phyloP scores from a whole-genome alignment of 2,329 filamentous ascomycete genomes.

The Pseudopithomyces maydicus region DNA sequence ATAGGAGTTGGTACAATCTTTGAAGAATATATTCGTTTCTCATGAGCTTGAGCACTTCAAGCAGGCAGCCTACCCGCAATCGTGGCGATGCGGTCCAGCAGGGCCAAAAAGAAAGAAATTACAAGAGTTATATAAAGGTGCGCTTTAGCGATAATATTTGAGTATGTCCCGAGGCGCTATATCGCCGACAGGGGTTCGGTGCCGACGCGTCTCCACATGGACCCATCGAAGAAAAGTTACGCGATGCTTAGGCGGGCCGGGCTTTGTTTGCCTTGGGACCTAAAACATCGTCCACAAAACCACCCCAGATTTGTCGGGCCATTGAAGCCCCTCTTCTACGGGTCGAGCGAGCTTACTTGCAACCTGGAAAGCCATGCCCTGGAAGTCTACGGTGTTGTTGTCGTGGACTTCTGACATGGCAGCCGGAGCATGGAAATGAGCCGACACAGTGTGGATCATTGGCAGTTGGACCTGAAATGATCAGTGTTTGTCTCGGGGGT shows the following conservation, averaged over 20 bases:
- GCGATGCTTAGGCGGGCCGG: constrained; percentile 22
- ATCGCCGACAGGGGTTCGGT: not conserved
- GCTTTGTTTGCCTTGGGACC: constrained; percentile 39
- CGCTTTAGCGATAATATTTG: not conserved
- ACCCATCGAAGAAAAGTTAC: constrained; percentile 3
- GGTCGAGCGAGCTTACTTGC: constrained; percentile 35
- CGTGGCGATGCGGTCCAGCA: not conserved
- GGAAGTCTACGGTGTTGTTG: constrained; percentile 60
- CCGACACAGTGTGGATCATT: constrained; percentile 60
- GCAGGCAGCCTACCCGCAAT: constrained; percentile 27
- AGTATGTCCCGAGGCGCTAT: not conserved
- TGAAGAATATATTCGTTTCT: constrained; percentile 27
- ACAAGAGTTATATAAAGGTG: not conserved
- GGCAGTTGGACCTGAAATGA: constrained; percentile 57
- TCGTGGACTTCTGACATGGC: constrained; percentile 65
- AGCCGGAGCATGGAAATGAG: constrained; percentile 54
- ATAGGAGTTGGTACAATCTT: too few species aligned
- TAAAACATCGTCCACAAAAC: constrained; percentile 57
- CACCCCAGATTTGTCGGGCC: constrained; percentile 53
- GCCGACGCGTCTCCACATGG: constrained; percentile 1
- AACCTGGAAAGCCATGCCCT: constrained; percentile 60
- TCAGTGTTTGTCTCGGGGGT: constrained; percentile 6
- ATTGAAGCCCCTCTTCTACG: constrained; percentile 50
- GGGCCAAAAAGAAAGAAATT: not conserved
- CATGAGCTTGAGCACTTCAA: constrained; percentile 45